Conservation (phyloP, 2,329 filamentous ascomycete species). For the Ceratocystis papillata region DNA sequence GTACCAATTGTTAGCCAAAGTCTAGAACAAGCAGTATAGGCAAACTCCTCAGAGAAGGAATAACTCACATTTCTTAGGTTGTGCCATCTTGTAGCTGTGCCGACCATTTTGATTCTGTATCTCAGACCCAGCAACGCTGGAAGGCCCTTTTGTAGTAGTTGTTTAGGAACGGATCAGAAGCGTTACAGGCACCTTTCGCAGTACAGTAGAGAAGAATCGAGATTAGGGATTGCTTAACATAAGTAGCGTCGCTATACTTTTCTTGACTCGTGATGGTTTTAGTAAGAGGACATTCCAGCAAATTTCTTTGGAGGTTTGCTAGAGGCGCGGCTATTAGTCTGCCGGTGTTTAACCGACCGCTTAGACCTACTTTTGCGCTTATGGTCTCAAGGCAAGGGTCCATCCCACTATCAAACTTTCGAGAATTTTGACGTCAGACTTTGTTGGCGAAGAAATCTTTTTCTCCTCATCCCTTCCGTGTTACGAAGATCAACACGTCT, state of each 20-base stretch:
- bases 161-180: not conserved
- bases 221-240: not conserved
- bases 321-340: constrained; percentile 6
- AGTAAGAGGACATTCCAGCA: not conserved
- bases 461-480: constrained; percentile 4
- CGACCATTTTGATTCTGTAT: constrained; percentile 37
- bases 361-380: not conserved
- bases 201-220: not conserved
- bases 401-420: constrained; percentile 8
- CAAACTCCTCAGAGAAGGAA: not conserved
- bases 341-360: not conserved
- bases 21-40: too few relatives aligned
- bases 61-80: constrained; percentile 54
- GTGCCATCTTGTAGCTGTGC: constrained; percentile 47
- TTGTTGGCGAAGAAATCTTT: constrained; percentile 16
- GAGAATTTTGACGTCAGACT: constrained; percentile 17
- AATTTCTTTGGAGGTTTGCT: constrained; percentile 21
- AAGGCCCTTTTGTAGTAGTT: not conserved
- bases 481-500: not conserved
- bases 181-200: not conserved
- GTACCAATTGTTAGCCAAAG: not conserved
- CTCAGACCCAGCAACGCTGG: not conserved
- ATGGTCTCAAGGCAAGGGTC: not conserved
- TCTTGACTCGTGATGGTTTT: not conserved
- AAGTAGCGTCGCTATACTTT: not conserved